phyloP scores from a whole-genome alignment of 371 early-diverging fungal species.

The Batkoa obscura region DNA sequence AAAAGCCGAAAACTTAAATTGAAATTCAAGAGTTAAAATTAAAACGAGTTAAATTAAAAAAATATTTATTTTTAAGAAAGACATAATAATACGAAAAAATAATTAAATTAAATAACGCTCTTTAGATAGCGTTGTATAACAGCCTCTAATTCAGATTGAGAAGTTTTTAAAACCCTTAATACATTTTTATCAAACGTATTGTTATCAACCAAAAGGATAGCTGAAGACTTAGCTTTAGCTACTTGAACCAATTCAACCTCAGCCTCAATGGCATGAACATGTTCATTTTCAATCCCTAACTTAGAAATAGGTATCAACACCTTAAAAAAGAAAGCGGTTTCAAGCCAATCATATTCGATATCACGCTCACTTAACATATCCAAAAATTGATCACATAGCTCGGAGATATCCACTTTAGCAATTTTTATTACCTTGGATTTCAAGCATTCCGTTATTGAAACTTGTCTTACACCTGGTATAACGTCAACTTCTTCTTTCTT shows the following conservation, averaged over 20 bases:
- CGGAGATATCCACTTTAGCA: background rate
- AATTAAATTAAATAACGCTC: too few species aligned
- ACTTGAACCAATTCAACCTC: slow-evolving; percentile 1
- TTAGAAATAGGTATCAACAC: background rate
- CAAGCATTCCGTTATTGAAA: slow-evolving; percentile 2
- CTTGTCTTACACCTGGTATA: background rate
- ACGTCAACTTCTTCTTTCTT: background rate
- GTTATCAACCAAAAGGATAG: background rate
- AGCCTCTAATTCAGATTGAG: too few species aligned
- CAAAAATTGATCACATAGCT: background rate
- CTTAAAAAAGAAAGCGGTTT: background rate
- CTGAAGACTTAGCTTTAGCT: background rate
- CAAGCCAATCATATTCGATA: slow-evolving; percentile 2
- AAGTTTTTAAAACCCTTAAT: too few species aligned
- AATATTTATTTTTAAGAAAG: too few species aligned
- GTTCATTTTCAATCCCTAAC: background rate
- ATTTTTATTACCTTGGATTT: background rate
- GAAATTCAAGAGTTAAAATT: too few species aligned
- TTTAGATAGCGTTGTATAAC: too few species aligned
- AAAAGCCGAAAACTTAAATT: too few species aligned
- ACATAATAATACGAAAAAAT: too few species aligned
- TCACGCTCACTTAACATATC: background rate
- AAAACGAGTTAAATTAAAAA: too few species aligned
- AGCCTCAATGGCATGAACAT: background rate
- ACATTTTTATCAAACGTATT: too few species aligned